Evolutionary conservation across 176 grass and related monocot genomes (phyloP).

Genomic region (Metroxylon sagu): DNA sequence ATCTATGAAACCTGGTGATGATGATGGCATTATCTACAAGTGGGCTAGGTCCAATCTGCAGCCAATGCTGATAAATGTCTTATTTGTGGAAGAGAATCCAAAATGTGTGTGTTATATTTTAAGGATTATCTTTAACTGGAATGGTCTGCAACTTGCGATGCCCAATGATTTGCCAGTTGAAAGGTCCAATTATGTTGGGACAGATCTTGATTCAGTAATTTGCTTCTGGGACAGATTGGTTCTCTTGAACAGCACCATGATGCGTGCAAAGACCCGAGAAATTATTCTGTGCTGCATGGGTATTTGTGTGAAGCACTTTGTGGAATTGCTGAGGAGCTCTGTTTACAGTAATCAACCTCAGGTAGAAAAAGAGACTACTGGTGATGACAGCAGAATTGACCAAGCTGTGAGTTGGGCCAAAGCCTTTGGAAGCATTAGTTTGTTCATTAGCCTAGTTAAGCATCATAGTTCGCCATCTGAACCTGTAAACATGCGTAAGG

Average conservation of each 20-base stretch:
- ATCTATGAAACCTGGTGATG: constrained; percentile 32
- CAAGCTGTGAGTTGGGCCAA: constrained; percentile 25
- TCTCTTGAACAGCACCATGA: constrained; percentile 55
- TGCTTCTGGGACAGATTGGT: constrained; percentile 73
- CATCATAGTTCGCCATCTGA: constrained; percentile 59
- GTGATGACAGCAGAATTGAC: constrained; percentile 19
- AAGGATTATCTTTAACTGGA: constrained; percentile 83
- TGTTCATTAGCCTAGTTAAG: constrained; percentile 63
- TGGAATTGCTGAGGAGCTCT: constrained; percentile 33
- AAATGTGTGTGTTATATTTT: constrained; percentile 85
- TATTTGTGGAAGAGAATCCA: constrained; percentile 70
- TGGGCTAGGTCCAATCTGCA: constrained; percentile 66
- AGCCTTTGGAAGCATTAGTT: constrained; percentile 39
- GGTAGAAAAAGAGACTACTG: constrained; percentile 16
- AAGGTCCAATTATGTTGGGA: constrained; percentile 16
- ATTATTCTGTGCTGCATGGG: constrained; percentile 82
- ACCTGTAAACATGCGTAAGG: constrained; percentile 64
- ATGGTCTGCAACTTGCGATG: constrained; percentile 27
- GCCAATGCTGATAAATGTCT: constrained; percentile 36
- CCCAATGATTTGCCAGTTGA: constrained; percentile 13
- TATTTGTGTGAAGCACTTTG: constrained; percentile 73
- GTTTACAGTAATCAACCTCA: constrained; percentile 23
- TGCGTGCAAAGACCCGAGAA: constrained; percentile 68
- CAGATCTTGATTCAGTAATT: constrained; percentile 36
- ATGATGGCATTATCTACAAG: constrained; percentile 37